Base-by-base conservation (phyloP, 2,329 filamentous ascomycete genomes). In the Phialophora tarda region DNA sequence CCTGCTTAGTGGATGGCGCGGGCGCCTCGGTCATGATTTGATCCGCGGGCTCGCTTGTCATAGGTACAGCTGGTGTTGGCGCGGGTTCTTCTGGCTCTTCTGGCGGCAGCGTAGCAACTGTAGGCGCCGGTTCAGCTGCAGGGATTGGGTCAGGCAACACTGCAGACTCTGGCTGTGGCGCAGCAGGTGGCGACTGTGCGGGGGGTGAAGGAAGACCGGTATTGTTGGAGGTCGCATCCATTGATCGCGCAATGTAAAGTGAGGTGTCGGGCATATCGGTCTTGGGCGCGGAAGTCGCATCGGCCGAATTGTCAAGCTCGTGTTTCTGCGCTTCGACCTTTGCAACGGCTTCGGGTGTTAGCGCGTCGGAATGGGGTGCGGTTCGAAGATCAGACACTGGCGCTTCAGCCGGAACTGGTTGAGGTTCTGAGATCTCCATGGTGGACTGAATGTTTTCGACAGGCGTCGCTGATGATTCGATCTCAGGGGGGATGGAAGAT, bases 11-110 rank as follows among this genome's bases (percentile, higher is more conserved):
- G 3, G 80, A 79, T 1, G 81, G 80, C 30, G 78, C 74, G 0
- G 84, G 81, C 1, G 80, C 84, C 69, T 88, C 86, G n/a, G 77
- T 75, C 85, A 87, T 87, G 48, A 81, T 77, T 11, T 84, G 78
- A 64, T 87, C 85, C 47, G 69, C 67, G 14, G 69, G 65, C 11
- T 67, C 51, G 26, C 74, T 53, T 59, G 59, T 21, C 64, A 70
- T 50, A 47, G 66, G 66, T 17, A 66, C 62, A 12, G 70, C 63
- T 32, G 67, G 65, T 7, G 71, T 63, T 23, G 73, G 64, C 51
- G 66, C 67, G 38, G 71, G 69, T 24, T 73, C 67, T 48, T 64
- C 66, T n/a, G 69, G 69, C 17, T 71, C 58, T 30, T 68, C 71
- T 12, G 51, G 24, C 11, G 67, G 63, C 32, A 47, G 51, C 48